Conservation (phyloP, 495 filamentous ascomycete species). For the Trichocladium uniseriatum region DNA sequence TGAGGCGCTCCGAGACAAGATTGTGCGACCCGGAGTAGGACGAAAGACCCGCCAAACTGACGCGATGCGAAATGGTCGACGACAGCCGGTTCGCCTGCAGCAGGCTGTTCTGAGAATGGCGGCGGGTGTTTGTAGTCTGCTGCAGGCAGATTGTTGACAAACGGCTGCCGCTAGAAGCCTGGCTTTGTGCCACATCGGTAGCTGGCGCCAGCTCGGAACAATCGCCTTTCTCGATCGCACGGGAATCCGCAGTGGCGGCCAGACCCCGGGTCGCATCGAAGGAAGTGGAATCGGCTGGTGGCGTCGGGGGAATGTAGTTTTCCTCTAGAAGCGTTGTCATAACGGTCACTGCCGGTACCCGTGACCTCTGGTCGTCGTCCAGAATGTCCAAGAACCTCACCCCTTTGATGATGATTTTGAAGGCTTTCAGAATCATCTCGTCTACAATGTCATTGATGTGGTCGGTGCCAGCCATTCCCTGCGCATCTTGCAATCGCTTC, state of each 20-base stretch:
- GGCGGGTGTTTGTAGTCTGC: constrained; percentile 28
- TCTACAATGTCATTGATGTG: constrained; percentile 71
- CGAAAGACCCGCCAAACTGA: constrained; percentile 41
- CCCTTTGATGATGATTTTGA: constrained; percentile 84
- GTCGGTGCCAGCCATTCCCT: constrained; percentile 35
- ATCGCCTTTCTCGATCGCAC: constrained; percentile 20
- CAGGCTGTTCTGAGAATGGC: constrained; percentile 29
- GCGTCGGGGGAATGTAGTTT: constrained; percentile 57
- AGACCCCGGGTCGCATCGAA: constrained; percentile 28
- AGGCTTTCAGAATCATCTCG: constrained; percentile 86
- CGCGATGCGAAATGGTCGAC: constrained; percentile 44
- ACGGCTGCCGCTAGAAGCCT: constrained; percentile 30
- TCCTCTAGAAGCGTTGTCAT: constrained; percentile 56
- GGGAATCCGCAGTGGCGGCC: constrained; percentile 33
- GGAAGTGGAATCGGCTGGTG: constrained; percentile 51
- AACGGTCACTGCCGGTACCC: constrained; percentile 43
- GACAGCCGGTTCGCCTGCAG: constrained; percentile 33
- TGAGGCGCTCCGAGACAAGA: constrained; percentile 54
- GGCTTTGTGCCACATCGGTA: constrained; percentile 28
- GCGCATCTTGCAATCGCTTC: constrained; percentile 66
- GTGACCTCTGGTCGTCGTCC: constrained; percentile 53
- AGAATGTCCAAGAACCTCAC: constrained; percentile 89
- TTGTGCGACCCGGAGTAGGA: constrained; percentile 37
- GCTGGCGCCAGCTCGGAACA: constrained; percentile 21
- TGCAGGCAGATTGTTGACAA: constrained; percentile 33